Conservation (phyloP, 2,329 filamentous ascomycete genomes). For the Exophiala sp. region DNA sequence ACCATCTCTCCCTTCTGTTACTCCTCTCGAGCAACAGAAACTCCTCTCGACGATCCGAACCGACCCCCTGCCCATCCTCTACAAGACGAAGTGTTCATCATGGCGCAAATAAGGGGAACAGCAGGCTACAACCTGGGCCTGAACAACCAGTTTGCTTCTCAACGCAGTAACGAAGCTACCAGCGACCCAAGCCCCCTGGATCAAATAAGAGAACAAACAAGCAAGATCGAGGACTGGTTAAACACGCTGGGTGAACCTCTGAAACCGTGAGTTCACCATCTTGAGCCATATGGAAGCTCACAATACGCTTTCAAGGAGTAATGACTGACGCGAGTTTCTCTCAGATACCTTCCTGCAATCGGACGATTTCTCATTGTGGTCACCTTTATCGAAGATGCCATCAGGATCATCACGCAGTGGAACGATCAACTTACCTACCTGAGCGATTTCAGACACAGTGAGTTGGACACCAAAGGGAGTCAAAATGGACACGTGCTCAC, state of each 20-base stretch:
- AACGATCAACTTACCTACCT: constrained; percentile 90
- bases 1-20: background rate
- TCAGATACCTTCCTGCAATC: constrained; percentile 87
- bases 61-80: background rate
- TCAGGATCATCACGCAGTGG: constrained; percentile 98
- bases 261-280: constrained; percentile 71
- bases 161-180: constrained; percentile 56
- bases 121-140: constrained; percentile 81
- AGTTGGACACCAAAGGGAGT: constrained; percentile 12
- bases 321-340: constrained; percentile 34
- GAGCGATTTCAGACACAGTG: constrained; percentile 63
- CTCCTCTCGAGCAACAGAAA: background rate
- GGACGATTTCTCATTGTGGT: constrained; percentile 97
- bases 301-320: constrained; percentile 1
- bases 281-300: background rate
- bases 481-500: constrained; percentile 18
- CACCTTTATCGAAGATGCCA: constrained; percentile 93
- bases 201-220: constrained; percentile 87
- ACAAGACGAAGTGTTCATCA: constrained; percentile 29
- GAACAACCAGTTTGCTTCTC: constrained; percentile 67
- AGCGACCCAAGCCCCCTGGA: constrained; percentile 77
- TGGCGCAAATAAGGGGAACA: constrained; percentile 60
- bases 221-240: constrained; percentile 94
- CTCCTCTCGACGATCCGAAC: background rate
- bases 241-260: constrained; percentile 84